Conservation (phyloP, 306 rosid genomes). For the Dalbergia cultrata region DNA sequence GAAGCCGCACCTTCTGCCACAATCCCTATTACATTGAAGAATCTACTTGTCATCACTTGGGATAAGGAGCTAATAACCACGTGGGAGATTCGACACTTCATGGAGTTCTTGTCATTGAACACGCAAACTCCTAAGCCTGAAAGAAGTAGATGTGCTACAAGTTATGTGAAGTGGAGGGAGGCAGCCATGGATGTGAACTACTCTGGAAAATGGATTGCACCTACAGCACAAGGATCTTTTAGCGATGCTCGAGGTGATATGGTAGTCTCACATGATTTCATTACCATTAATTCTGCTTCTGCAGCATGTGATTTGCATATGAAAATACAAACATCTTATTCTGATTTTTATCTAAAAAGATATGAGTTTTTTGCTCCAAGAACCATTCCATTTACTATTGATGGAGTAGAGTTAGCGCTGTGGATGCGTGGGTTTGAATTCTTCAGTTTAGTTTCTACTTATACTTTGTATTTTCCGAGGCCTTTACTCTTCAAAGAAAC, state of each 20-base stretch:
- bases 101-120: too few species aligned
- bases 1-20: too few species aligned
- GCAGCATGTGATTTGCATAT: constrained; percentile 79
- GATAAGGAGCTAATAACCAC: too few species aligned
- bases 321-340: constrained; percentile 74
- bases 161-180: too few species aligned
- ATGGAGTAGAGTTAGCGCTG: constrained; percentile 83
- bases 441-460: constrained; percentile 72
- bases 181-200: too few species aligned
- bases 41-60: too few species aligned
- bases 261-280: constrained; percentile 73
- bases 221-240: constrained; percentile 85
- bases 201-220: constrained; percentile 92
- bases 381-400: constrained; percentile 64
- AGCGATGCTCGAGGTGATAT: constrained; percentile 93
- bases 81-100: too few species aligned
- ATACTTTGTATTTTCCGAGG: constrained; percentile 78
- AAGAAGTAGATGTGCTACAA: too few species aligned
- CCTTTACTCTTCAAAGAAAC: constrained; percentile 83
- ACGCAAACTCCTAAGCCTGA: too few species aligned
- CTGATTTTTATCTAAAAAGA: constrained; percentile 54
- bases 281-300: constrained; percentile 77
- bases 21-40: too few species aligned
- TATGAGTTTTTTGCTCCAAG: constrained; percentile 54
- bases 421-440: constrained; percentile 91